Evolutionary conservation across 768 basidiomycete genomes (phyloP), one percentile per base, ranked within the genome.

Genomic region (Amanita muscaria): DNA sequence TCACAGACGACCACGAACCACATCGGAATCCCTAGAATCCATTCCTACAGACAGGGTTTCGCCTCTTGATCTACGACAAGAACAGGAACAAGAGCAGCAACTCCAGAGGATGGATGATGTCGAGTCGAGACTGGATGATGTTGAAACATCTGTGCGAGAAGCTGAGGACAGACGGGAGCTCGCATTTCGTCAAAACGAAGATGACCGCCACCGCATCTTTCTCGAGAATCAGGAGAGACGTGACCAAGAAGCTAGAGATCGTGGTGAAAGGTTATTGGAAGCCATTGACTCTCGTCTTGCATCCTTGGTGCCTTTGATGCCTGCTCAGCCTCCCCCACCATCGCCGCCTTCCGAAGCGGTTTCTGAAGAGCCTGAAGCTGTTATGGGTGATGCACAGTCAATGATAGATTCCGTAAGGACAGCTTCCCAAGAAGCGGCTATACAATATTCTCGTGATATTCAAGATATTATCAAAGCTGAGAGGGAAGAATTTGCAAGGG

Each of bases 101-200:
- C 60, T 76, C 1, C 70, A 77, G 44, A 76, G 76, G 15, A 66
- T 88, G 19, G 70, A 71, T 8, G 79, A 76, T 0, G 67, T 76
- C 15, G 76, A 79, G 40, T 60, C 64, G 15, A 68, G 69, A 16
- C 56, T 87, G 10, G 64, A 68, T 3, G 64, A 73, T 23, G 64
- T 74, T 4, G 65, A 69, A 7, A 64, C 67, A 6, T 68, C 69
- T 2, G 73, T 77, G 0, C 70, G 73, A 27, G 74, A 76, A 40
- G 75, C 74, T 1, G 87, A 89, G 53, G 70, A 76, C 19, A 66
- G 65, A 36, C 74, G 86, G 8, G 85, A 88, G 46, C 59, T 58
- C 6, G 76, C 79, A 23, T 88, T 85, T 62, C 70, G 74, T 14
- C 63, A 64, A 1, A 73, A 75, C 47, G 87, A 89, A 59, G 77